Conservation (phyloP, 345 rosid species). For the Alliaria petiolata region DNA sequence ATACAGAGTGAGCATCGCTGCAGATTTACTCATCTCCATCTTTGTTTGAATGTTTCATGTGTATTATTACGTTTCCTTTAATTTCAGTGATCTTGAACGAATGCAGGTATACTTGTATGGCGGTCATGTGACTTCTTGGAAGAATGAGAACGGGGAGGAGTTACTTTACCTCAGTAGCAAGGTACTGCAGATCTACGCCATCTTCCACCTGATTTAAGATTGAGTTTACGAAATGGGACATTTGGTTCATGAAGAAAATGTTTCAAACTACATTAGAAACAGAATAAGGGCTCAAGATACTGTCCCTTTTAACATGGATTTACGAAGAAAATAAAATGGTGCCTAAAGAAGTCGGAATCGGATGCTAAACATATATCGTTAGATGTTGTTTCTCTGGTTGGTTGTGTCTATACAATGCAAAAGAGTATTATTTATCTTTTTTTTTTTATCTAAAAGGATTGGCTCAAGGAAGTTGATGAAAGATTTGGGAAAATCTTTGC, state of each 20-base stretch:
- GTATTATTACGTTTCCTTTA: neutral
- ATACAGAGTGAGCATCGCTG: constrained; percentile 13
- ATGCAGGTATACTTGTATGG: constrained; percentile 83
- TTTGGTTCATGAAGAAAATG: constrained; percentile 19
- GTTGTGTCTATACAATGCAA: no score
- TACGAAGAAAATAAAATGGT: no score
- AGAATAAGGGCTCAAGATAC: no score
- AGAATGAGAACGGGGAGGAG: constrained; percentile 86
- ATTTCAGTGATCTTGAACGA: neutral
- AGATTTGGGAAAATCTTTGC: neutral
- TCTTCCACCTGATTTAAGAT: neutral
- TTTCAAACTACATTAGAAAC: no score
- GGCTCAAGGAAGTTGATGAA: neutral
- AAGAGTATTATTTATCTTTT: no score
- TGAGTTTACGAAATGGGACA: neutral
- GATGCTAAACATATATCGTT: no score
- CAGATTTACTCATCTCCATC: neutral
- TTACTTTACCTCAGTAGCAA: constrained; percentile 71
- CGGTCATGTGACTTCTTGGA: constrained; percentile 95
- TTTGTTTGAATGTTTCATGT: neutral
- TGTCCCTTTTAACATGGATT: no score
- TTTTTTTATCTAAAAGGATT: neutral
- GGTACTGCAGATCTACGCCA: constrained; percentile 34
- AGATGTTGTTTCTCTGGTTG: no score
- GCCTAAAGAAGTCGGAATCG: no score